These are phyloP conservation scores for Smittium mucronatum DNA, from an alignment of 371 early-diverging fungal genomes.

Conservation along the genomic window DNA sequence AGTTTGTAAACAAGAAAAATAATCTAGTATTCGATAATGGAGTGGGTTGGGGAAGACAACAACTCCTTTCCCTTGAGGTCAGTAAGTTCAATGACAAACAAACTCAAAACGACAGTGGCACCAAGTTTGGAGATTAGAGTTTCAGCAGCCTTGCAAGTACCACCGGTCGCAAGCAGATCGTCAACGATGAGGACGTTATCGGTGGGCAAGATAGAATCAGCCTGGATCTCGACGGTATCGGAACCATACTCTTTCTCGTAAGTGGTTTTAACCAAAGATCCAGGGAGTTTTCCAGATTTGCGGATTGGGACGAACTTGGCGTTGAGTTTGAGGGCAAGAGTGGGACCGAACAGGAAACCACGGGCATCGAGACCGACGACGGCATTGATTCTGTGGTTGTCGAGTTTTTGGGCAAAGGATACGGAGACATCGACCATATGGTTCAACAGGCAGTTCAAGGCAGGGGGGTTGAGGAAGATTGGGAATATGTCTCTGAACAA, in stretches of 20 bases:
- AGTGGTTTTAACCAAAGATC: slow-evolving; percentile 46
- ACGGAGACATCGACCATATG: slow-evolving; percentile 73
- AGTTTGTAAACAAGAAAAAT: no score
- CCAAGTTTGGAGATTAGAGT: slow-evolving; percentile 60
- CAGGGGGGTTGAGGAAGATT: slow-evolving; percentile 86
- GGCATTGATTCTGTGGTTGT: slow-evolving; percentile 56
- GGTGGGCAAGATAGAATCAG: slow-evolving; percentile 60
- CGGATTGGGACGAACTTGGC: slow-evolving; percentile 90
- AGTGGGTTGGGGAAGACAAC: slow-evolving; percentile 74
- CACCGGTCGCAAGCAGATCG: slow-evolving; percentile 94
- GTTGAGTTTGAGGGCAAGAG: slow-evolving; percentile 73
- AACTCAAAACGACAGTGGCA: slow-evolving; percentile 66
- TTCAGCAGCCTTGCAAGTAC: slow-evolving; percentile 69
- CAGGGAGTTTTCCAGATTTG: slow-evolving; percentile 93
- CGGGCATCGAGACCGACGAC: slow-evolving; percentile 84
- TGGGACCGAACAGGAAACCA: slow-evolving; percentile 83
- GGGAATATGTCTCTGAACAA: slow-evolving; percentile 92
- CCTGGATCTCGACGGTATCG: slow-evolving; percentile 88
- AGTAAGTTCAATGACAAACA: slow-evolving; percentile 83
- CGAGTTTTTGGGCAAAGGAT: slow-evolving; percentile 37
- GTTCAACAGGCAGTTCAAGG: slow-evolving; percentile 75
- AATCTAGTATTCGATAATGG: slow-evolving; percentile 70
- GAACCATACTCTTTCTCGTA: slow-evolving; percentile 94
- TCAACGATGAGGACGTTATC: slow-evolving; percentile 85
- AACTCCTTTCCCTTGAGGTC: slow-evolving; percentile 64